Evolutionary conservation across 2,329 filamentous ascomycete species (phyloP), one percentile per base, ranked within the genome.

Genomic region (Aspergillus sp.): DNA sequence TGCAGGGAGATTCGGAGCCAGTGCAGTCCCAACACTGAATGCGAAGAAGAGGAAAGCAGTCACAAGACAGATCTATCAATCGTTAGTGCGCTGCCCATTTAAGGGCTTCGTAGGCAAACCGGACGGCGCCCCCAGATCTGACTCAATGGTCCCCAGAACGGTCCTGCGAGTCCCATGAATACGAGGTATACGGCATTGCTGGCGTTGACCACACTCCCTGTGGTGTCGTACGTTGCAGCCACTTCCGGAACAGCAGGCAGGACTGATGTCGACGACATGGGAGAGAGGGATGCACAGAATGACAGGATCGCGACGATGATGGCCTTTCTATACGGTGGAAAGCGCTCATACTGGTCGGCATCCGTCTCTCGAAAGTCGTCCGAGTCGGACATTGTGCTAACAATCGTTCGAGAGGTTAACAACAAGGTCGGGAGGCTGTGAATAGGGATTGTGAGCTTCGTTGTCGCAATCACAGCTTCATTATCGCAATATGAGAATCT

Each of bases 201-300:
- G 47, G 89, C 74, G 69, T 90, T 90, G 70, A 93, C 86, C 56
- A 91, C 82, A 14, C 82, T 83, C 6, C 86, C 87, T 0, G 83
- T 88, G 0, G 87, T 90, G 40, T 77, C 61, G 68, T 84, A 91
- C 7, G 84, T 85, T 3, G 70, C 71, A 1, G 88, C 88, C 5
- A 93, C 86, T 71, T 93, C 90, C 1, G 90, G 89, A 1, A 89
- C 84, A 3, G 89, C 90, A 1, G 89, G 82, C 11, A 93, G 74
- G 11, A 93, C 84, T 1, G 87, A 87, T 0, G 90, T 93, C 23
- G 23, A 24, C 23, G 23, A 24, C 23, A 24, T 24, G 23, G 23
- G 23, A 7, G 23, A 24, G 23, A 24, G 23, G 2, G 23, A 6
- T 24, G 23, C 23, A 24, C 23, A 24, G 23, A 24, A 24, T 6